phyloP scores from a whole-genome alignment of 2,329 filamentous ascomycete species.

The Leptoxyphium fumago region DNA sequence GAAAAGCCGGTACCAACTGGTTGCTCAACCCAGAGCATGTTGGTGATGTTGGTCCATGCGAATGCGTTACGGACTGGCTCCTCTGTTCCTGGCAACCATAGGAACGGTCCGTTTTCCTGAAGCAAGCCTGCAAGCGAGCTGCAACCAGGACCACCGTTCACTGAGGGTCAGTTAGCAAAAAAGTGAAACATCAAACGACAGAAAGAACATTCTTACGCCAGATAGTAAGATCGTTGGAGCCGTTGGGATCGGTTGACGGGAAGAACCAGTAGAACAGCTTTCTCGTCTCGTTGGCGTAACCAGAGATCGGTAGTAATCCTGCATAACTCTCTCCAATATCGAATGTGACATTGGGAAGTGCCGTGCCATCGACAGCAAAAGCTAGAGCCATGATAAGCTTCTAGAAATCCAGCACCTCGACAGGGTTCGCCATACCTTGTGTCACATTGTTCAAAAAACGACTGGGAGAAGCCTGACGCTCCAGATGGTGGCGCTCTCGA shows the following conservation, averaged over 20 bases:
- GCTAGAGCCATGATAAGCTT: slow-evolving; percentile 1
- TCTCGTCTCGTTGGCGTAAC: slow-evolving; percentile 28
- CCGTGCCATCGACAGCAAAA: slow-evolving; percentile 16
- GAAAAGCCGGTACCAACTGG: slow-evolving; percentile 33
- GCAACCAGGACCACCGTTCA: slow-evolving; percentile 14
- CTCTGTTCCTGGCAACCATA: slow-evolving; percentile 29
- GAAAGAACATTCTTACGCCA: slow-evolving; percentile 21
- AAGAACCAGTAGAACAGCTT: slow-evolving; percentile 43
- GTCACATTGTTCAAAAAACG: not conserved
- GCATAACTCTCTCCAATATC: slow-evolving; percentile 31
- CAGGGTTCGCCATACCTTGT: not conserved
- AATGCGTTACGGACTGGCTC: slow-evolving; percentile 29
- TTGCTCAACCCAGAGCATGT: slow-evolving; percentile 54
- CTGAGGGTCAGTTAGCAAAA: not conserved
- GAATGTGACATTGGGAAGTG: slow-evolving; percentile 25
- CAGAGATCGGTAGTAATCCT: slow-evolving; percentile 39
- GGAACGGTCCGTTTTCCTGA: slow-evolving; percentile 17
- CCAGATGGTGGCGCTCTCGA: not conserved
- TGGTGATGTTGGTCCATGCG: slow-evolving; percentile 49
- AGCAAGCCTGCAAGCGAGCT: slow-evolving; percentile 9
- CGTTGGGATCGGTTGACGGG: slow-evolving; percentile 34
- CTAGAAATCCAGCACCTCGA: no score
- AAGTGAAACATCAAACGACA: not conserved
- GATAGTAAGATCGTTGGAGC: slow-evolving; percentile 35
- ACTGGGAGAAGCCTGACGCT: not conserved